phyloP scores from a whole-genome alignment of 78 protist species.

The Dictyostelium discoideum region DNA sequence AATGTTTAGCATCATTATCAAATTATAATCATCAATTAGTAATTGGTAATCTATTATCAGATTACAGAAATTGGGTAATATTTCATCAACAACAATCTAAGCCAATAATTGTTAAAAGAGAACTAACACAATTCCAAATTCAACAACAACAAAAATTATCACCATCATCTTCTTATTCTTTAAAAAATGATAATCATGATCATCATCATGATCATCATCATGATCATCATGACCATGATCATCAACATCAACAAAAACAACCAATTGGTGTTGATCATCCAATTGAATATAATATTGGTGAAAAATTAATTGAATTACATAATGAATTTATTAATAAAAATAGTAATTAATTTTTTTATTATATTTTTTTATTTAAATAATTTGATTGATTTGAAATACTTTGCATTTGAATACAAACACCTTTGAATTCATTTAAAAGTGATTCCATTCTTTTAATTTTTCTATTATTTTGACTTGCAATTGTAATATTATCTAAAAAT shows the following conservation, averaged over 20 bases:
- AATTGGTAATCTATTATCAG: constrained; percentile 78
- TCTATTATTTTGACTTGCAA: not conserved
- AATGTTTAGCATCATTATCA: constrained; percentile 37
- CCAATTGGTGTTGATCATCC: constrained; percentile 16
- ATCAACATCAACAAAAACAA: not conserved
- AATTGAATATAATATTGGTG: constrained; percentile 18
- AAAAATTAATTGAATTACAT: constrained; percentile 16
- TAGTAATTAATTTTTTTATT: not conserved
- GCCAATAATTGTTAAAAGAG: not conserved
- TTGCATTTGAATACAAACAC: not conserved
- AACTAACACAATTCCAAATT: not conserved
- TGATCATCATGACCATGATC: too few relatives aligned
- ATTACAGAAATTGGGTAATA: constrained; percentile 68
- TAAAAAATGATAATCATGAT: too few relatives aligned
- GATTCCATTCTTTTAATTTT: not conserved
- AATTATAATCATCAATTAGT: constrained; percentile 78
- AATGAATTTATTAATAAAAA: not conserved
- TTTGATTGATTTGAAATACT: not conserved
- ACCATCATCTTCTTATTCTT: not conserved
- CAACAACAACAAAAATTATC: not conserved
- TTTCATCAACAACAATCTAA: constrained; percentile 22
- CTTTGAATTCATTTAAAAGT: not conserved
- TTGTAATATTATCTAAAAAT: not conserved
- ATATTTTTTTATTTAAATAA: not conserved
- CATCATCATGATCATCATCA: too few relatives aligned